These are phyloP conservation scores for Entomophthora muscae DNA, from an alignment of 371 early-diverging fungal genomes.

Conservation along the genomic window DNA sequence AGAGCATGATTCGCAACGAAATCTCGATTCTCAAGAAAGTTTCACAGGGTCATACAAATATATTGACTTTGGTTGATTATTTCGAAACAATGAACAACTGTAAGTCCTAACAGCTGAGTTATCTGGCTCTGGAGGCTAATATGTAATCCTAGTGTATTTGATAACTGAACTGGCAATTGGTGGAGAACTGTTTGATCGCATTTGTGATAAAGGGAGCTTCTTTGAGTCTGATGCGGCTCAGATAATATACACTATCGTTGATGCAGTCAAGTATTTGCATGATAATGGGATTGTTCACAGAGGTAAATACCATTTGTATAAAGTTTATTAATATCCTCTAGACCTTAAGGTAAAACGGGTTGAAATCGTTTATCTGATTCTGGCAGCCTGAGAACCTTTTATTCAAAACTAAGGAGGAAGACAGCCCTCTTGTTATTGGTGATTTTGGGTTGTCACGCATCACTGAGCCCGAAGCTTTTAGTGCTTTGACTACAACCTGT, in stretches of 20 bases:
- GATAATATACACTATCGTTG: constrained; percentile 52
- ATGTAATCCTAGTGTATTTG: constrained; percentile 43
- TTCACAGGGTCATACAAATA: constrained; percentile 71
- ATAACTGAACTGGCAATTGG: constrained; percentile 80
- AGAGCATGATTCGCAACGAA: constrained; percentile 81
- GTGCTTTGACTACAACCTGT: constrained; percentile 57
- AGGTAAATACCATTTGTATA: constrained; percentile 23
- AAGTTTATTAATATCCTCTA: constrained; percentile 10
- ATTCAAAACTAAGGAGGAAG: constrained; percentile 52
- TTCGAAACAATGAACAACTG: constrained; percentile 82
- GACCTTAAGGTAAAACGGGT: constrained; percentile 25
- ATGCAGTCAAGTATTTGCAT: constrained; percentile 68
- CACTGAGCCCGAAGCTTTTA: constrained; percentile 54
- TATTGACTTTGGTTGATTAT: constrained; percentile 73
- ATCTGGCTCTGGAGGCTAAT: background rate
- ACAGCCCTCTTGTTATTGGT: constrained; percentile 57
- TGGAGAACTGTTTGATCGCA: constrained; percentile 81
- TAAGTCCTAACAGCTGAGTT: too few relatives aligned
- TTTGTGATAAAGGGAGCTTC: constrained; percentile 53
- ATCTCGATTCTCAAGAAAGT: constrained; percentile 70
- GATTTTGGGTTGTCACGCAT: constrained; percentile 79
- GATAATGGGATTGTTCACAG: constrained; percentile 73
- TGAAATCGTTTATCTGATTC: background rate
- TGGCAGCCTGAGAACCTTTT: constrained; percentile 70
- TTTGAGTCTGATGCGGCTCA: constrained; percentile 74